Evolutionary conservation across 83 land plant genomes (phyloP).

Genomic region (Thuja plicata): DNA sequence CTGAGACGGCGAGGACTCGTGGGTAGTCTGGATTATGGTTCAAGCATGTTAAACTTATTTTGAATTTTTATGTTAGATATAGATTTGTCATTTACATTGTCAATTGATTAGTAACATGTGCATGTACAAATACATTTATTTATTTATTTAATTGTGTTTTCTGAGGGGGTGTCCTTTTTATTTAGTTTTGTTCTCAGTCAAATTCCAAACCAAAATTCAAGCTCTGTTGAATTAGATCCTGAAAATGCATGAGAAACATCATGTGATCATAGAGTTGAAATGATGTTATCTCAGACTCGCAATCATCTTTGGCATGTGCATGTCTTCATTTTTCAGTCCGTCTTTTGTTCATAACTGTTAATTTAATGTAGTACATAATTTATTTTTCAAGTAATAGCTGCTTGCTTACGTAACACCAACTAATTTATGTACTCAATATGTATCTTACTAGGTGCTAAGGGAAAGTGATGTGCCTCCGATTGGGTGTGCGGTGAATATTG

Average conservation of each 20-base stretch:
- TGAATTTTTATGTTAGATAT: background rate
- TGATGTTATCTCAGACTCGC: background rate
- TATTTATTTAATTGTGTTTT: background rate
- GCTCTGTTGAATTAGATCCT: background rate
- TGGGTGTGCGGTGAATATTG: slow-evolving; percentile 65
- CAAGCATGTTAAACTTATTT: background rate
- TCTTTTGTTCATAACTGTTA: background rate
- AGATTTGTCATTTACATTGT: background rate
- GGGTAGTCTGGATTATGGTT: too few relatives aligned
- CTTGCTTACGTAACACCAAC: background rate
- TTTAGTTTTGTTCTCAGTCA: background rate
- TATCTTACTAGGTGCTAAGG: slow-evolving; percentile 38
- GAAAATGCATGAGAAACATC: background rate
- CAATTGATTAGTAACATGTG: background rate
- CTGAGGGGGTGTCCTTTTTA: background rate
- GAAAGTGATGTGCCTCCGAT: slow-evolving; percentile 47
- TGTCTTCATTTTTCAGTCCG: background rate
- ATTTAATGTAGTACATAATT: background rate
- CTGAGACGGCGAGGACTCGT: too few relatives aligned
- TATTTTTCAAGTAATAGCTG: background rate
- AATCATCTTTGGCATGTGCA: background rate
- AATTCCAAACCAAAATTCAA: background rate
- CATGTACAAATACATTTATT: background rate
- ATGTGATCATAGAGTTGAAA: background rate
- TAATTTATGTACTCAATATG: background rate